These are phyloP conservation scores for Phoma herbarum DNA, from an alignment of 2,329 filamentous ascomycete species.

Conservation along the genomic window DNA sequence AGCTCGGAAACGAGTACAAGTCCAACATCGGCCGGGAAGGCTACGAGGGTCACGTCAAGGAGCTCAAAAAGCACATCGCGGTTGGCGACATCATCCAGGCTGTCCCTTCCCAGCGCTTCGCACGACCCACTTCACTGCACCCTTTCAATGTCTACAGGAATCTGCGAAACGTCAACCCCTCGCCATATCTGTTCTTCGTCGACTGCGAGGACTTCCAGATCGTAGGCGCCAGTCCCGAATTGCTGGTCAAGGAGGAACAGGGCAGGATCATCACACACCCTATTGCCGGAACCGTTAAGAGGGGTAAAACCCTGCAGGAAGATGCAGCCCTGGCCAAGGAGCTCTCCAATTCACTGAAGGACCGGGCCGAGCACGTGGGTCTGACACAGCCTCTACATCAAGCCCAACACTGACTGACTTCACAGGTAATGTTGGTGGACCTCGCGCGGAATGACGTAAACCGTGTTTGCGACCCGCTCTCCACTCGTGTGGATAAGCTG, in stretches of 20 bases:
- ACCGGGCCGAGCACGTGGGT: conserved; percentile 61
- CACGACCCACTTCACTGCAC: conserved; percentile 87
- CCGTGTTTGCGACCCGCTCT: conserved; percentile 88
- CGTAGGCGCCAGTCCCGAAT: conserved; percentile 91
- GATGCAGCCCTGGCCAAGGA: conserved; percentile 81
- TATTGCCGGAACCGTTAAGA: conserved; percentile 93
- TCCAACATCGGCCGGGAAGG: conserved; percentile 91
- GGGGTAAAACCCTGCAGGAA: conserved; percentile 81
- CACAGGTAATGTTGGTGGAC: conserved; percentile 96
- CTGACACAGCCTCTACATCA: conserved; percentile 22
- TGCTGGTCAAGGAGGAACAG: conserved; percentile 88
- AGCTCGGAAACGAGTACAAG: conserved; percentile 77
- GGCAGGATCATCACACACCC: conserved; percentile 94
- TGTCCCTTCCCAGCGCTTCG: conserved; percentile 92
- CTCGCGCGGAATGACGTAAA: conserved; percentile 96
- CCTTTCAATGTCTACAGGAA: conserved; percentile 99
- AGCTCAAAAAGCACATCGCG: conserved; percentile 88
- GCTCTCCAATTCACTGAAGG: conserved; percentile 82
- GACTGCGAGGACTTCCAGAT: conserved; percentile 93
- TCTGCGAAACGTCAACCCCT: conserved; percentile 95
- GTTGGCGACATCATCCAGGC: conserved; percentile 97
- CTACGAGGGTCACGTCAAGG: conserved; percentile 88
- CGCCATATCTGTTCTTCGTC: conserved; percentile 96
- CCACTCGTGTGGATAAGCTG: conserved; percentile 88
- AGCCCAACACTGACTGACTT: conserved; percentile 54